Percentiles rank a stretch among this genome's conserved stretches.
These are phyloP conservation scores for Hymenoscyphus salicellus DNA, from an alignment of 2,329 filamentous ascomycete genomes.

Conservation along the genomic window DNA sequence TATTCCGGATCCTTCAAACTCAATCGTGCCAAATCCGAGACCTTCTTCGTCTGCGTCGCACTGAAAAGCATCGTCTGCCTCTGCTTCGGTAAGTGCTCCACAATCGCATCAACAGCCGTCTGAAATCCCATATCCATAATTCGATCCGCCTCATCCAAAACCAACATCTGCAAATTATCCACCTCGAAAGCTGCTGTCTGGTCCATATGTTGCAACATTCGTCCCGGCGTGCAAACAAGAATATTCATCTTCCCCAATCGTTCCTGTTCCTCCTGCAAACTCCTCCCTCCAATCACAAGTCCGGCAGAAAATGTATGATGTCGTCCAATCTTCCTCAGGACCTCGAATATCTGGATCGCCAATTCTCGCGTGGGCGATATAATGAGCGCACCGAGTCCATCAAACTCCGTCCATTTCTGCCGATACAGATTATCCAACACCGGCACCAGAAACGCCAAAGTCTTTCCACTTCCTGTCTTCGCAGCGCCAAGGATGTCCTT, in stretches of 20 bases:
- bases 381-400: constrained; percentile 88
- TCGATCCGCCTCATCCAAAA: constrained; percentile 92
- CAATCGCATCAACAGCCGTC: constrained; percentile 80
- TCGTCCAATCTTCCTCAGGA: constrained; percentile 83
- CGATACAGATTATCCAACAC: constrained; percentile 91
- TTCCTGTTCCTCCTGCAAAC: constrained; percentile 79
- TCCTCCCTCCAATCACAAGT: constrained; percentile 90
- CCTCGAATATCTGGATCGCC: constrained; percentile 95
- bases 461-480: constrained; percentile 95
- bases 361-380: constrained; percentile 93
- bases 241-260: constrained; percentile 92
- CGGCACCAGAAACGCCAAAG: constrained; percentile 85
- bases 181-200: constrained; percentile 89
- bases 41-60: constrained; percentile 91
- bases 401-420: constrained; percentile 81
- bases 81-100: constrained; percentile 82
- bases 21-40: constrained; percentile 85
- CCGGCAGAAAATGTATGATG: constrained; percentile 90
- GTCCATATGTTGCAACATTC: constrained; percentile 93
- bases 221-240: constrained; percentile 87
- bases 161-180: constrained; percentile 86
- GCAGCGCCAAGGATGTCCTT: constrained; percentile 88
- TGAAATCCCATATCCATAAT: constrained; percentile 99
- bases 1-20: constrained; percentile 91
- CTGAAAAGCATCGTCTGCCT: constrained; percentile 94